Evolutionary conservation across 73 alveolate genomes (phyloP).

Genomic region (Paramecium biaurelia): DNA sequence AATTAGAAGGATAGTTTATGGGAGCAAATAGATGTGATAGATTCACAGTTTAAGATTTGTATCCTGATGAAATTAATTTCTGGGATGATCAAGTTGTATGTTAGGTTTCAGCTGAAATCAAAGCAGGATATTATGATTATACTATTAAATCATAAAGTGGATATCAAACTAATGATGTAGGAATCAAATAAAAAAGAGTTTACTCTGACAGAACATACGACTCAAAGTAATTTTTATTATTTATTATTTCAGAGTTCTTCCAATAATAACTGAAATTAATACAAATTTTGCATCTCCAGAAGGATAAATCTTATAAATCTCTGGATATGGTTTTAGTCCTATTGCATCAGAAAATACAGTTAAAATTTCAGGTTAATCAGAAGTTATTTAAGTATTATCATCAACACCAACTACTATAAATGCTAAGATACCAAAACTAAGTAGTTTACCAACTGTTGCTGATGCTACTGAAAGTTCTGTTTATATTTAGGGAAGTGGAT

Average conservation of each 20-base stretch:
- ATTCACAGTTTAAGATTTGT: background rate
- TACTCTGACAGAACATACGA: background rate
- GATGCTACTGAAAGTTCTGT: background rate
- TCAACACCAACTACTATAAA: background rate
- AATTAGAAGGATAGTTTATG: background rate
- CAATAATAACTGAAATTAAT: background rate
- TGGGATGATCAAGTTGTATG: slow-evolving; percentile 40
- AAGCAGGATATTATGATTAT: slow-evolving; percentile 20
- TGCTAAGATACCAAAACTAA: background rate
- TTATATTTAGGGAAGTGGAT: background rate
- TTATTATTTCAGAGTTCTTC: background rate
- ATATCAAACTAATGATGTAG: background rate
- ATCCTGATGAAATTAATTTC: slow-evolving; percentile 14
- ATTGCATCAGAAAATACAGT: background rate
- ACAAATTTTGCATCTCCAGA: background rate
- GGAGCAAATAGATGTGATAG: slow-evolving; percentile 39
- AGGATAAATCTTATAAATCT: background rate
- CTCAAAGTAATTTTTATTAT: background rate
- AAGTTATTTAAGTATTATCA: background rate
- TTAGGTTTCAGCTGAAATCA: slow-evolving; percentile 20
- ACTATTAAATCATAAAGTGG: background rate
- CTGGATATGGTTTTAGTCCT: slow-evolving; percentile 25
- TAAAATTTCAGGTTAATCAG: slow-evolving; percentile 16
- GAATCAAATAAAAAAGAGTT: background rate
- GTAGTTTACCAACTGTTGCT: background rate